Conservation (phyloP, 129 eudicot genomes). For the Heracleum sosnowskyi region DNA sequence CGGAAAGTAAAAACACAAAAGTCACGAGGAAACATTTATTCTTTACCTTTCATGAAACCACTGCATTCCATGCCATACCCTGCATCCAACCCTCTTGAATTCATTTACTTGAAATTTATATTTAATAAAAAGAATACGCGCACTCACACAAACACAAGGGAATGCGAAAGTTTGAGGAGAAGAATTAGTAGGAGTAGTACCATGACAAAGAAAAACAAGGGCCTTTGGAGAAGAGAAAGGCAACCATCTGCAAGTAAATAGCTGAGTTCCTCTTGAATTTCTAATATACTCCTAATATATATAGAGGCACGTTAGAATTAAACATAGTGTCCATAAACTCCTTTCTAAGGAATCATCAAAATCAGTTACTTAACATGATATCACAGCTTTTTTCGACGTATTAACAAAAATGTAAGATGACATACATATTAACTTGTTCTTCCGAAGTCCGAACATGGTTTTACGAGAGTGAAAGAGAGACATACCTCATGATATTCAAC, state of each 20-base stretch:
- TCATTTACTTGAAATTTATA: neutral
- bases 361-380: neutral
- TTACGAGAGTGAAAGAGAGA: neutral
- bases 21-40: conserved; percentile 16
- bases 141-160: neutral
- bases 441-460: neutral
- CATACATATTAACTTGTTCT: neutral
- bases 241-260: conserved; percentile 92
- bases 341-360: too few species aligned
- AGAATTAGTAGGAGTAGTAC: conserved; percentile 30
- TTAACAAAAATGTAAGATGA: neutral
- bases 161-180: conserved; percentile 5
- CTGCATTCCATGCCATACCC: conserved; percentile 99
- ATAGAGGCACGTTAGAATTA: neutral
- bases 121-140: neutral
- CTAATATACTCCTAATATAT: conserved; percentile 48
- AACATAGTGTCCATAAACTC: neutral
- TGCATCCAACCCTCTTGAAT: conserved; percentile 29
- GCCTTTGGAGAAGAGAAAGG: conserved; percentile 90
- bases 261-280: conserved; percentile 87
- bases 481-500: conserved; percentile 69
- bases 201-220: conserved; percentile 97
- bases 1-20: neutral
- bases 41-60: conserved; percentile 87
- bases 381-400: neutral